Conservation (phyloP, 228 moss, liverwort and hornwort genomes). For the Sphagnum magellanicum region DNA sequence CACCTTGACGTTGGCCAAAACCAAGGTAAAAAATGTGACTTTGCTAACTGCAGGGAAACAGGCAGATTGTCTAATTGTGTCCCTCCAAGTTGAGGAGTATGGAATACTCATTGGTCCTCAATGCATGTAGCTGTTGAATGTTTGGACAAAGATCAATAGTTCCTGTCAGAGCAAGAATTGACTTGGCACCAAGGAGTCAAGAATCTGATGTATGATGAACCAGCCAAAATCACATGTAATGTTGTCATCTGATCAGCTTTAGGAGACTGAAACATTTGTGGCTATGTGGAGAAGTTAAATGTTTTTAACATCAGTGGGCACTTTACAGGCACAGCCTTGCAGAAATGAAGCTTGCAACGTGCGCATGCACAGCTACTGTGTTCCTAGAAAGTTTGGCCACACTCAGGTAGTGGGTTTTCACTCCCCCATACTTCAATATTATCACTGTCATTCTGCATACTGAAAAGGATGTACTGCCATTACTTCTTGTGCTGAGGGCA, state of each 20-base stretch:
- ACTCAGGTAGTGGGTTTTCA: constrained; percentile 28
- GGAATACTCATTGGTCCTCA: neutral
- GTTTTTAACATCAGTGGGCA: too few relatives aligned
- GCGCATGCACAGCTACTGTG: constrained; percentile 83
- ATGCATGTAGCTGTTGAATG: neutral
- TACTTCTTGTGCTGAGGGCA: neutral
- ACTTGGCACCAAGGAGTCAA: too few relatives aligned
- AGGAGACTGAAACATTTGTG: too few relatives aligned
- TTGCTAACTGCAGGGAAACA: neutral
- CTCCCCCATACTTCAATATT: neutral
- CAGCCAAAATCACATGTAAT: too few relatives aligned
- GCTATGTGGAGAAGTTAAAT: too few relatives aligned
- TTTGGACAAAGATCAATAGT: too few relatives aligned
- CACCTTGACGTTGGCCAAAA: too few relatives aligned
- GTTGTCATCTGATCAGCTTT: too few relatives aligned
- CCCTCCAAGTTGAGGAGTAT: neutral
- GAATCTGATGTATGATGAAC: too few relatives aligned
- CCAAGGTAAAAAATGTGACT: neutral
- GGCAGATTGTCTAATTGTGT: neutral
- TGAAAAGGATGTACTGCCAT: neutral
- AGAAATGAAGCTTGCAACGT: constrained; percentile 47
- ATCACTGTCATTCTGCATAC: neutral
- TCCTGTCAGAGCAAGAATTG: too few relatives aligned
- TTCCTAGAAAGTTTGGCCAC: constrained; percentile 43
- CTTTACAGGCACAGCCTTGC: constrained; percentile 53